These are phyloP conservation scores for Coleophoma eucalyptorum DNA, from an alignment of 2,329 filamentous ascomycete genomes.

Conservation along the genomic window DNA sequence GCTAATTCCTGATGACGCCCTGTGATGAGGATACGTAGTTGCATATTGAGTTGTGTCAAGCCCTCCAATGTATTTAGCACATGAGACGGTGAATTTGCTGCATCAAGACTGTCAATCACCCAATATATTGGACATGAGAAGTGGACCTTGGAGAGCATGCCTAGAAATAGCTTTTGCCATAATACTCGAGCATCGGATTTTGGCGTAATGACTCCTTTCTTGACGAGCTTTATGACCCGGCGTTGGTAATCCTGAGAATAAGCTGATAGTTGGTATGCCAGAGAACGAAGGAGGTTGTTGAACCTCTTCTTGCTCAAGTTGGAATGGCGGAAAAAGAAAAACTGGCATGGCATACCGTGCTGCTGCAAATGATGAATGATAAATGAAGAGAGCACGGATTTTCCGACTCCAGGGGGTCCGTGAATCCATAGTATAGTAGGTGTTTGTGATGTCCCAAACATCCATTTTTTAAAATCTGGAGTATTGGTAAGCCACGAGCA, in stretches of 20 bases:
- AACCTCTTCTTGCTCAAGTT: slow-evolving; percentile 18
- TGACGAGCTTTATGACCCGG: background rate
- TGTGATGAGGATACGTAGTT: background rate
- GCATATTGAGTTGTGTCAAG: background rate
- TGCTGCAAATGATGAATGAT: slow-evolving; percentile 19
- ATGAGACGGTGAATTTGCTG: background rate
- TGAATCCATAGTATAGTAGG: slow-evolving; percentile 20
- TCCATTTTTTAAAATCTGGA: background rate
- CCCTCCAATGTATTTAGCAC: background rate
- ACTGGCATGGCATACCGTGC: slow-evolving; percentile 13
- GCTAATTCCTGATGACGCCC: background rate
- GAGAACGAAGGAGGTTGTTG: slow-evolving; percentile 14
- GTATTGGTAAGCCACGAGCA: background rate
- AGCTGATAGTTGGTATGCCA: slow-evolving; percentile 23
- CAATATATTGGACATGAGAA: slow-evolving; percentile 5
- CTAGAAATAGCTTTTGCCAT: slow-evolving; percentile 9
- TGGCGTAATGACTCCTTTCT: background rate
- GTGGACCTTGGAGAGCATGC: slow-evolving; percentile 5
- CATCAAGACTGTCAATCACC: slow-evolving; percentile 11
- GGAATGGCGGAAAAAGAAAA: slow-evolving; percentile 23
- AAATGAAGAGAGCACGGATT: slow-evolving; percentile 27
- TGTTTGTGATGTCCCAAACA: slow-evolving; percentile 4
- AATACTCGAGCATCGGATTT: slow-evolving; percentile 5
- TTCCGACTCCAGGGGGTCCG: slow-evolving; percentile 25
- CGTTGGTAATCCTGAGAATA: slow-evolving; percentile 10